Percentiles rank a stretch among this genome's conserved stretches.
Conservation (phyloP, 2,329 filamentous ascomycete species). For the Leptographium lundbergii region DNA sequence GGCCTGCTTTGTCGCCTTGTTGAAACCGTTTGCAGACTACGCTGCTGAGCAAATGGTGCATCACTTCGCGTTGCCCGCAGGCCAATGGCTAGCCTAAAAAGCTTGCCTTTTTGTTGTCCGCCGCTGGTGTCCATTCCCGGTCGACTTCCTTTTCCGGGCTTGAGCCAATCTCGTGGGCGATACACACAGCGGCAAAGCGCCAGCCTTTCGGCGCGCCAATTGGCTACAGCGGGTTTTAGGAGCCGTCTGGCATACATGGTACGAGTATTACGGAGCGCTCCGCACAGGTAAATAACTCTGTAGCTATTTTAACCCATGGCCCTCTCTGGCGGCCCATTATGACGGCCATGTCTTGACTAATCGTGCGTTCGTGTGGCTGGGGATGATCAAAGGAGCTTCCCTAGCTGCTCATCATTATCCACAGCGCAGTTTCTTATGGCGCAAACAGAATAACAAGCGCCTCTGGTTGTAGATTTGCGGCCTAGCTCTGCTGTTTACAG, state of each 20-base stretch:
- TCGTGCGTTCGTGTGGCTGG: neutral
- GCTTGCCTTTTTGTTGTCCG: slow-evolving; percentile 1
- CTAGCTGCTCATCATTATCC: neutral
- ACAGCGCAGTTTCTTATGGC: neutral
- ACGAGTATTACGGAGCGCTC: too few relatives aligned
- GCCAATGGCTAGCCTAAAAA: slow-evolving; percentile 3
- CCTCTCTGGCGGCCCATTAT: neutral
- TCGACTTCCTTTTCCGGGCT: neutral
- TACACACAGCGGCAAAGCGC: slow-evolving; percentile 3
- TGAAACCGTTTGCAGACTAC: neutral
- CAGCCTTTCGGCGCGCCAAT: slow-evolving; percentile 9
- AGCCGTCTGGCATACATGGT: neutral
- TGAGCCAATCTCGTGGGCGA: slow-evolving; percentile 2
- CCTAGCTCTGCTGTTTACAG: neutral
- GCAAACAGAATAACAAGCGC: neutral
- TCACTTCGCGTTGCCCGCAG: neutral
- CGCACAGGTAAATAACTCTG: too few relatives aligned
- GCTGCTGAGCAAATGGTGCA: neutral
- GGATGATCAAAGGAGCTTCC: neutral
- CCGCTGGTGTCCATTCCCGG: neutral
- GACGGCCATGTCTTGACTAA: neutral
- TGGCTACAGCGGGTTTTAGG: slow-evolving; percentile 9
- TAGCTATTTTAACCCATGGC: neutral
- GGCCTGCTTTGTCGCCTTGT: slow-evolving; percentile 1
- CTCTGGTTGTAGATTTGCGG: neutral